Percentiles rank a stretch among this genome's conserved stretches.
phyloP scores from a whole-genome alignment of 2,329 filamentous ascomycete species.

The Aspergillus aculeatus region DNA sequence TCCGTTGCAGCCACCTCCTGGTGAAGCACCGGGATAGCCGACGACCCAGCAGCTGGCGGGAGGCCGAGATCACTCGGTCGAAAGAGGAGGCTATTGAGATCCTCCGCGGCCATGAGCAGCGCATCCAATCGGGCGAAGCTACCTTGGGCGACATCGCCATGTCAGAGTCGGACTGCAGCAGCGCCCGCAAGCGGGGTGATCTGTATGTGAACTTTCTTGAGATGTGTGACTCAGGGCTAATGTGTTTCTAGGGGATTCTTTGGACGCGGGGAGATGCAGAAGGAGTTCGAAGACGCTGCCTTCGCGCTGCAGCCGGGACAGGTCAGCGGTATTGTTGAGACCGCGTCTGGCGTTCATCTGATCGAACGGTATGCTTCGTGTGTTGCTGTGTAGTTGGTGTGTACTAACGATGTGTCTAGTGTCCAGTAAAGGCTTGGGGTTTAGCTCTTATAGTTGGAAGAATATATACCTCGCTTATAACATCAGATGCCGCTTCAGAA shows the following conservation, averaged over 20 bases:
- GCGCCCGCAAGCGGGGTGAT: constrained; percentile 89
- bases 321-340: constrained; percentile 84
- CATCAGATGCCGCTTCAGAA: neutral
- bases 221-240: constrained; percentile 15
- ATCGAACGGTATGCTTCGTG: constrained; percentile 74
- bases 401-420: constrained; percentile 13
- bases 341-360: constrained; percentile 89
- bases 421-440: constrained; percentile 21
- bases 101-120: constrained; percentile 70
- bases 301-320: constrained; percentile 86
- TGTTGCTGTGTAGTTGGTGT: neutral
- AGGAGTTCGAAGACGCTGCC: constrained; percentile 94
- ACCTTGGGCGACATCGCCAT: constrained; percentile 79
- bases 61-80: constrained; percentile 80
- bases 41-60: constrained; percentile 88
- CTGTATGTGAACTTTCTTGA: constrained; percentile 53
- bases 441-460: neutral
- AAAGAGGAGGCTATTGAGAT: constrained; percentile 84
- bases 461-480: constrained; percentile 14
- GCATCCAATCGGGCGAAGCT: constrained; percentile 68
- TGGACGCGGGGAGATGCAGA: constrained; percentile 93
- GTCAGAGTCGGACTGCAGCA: constrained; percentile 92
- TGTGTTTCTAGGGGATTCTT: constrained; percentile 70
- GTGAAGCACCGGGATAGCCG: constrained; percentile 91
- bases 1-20: constrained; percentile 86